phyloP scores from a whole-genome alignment of 2,329 filamentous ascomycete species.

The Lecanicillium sp. region DNA sequence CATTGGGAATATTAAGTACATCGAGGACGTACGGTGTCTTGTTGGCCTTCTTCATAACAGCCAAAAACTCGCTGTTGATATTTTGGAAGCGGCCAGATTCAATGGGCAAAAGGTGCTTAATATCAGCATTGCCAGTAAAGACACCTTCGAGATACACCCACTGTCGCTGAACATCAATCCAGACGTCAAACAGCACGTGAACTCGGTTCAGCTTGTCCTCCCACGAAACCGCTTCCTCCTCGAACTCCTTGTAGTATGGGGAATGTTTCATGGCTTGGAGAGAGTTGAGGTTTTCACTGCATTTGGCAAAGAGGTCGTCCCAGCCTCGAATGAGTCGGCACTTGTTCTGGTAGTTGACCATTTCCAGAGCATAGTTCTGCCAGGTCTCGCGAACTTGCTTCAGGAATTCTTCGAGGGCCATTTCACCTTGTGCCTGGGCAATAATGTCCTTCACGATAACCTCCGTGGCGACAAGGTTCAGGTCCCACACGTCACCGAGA shows the following conservation, averaged over 20 bases:
- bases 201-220: constrained; percentile 97
- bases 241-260: constrained; percentile 98
- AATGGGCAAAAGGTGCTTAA: constrained; percentile 93
- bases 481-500: constrained; percentile 96
- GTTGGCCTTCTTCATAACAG: constrained; percentile 99
- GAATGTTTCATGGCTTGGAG: constrained; percentile 98
- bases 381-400: constrained; percentile 95
- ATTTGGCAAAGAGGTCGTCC: constrained; percentile 97
- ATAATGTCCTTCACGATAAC: constrained; percentile 87
- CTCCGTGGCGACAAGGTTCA: constrained; percentile 84
- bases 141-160: constrained; percentile 99
- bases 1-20: constrained; percentile 88
- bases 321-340: constrained; percentile 94
- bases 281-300: constrained; percentile 95
- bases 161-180: constrained; percentile 99
- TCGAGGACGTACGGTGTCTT: constrained; percentile 94
- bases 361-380: constrained; percentile 89
- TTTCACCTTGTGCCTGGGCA: constrained; percentile 90
- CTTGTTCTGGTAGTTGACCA: constrained; percentile 97
- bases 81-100: constrained; percentile 97
- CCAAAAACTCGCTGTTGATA: constrained; percentile 97
- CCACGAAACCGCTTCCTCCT: constrained; percentile 93
- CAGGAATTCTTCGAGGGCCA: constrained; percentile 95
- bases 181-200: constrained; percentile 96
- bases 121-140: constrained; percentile 96